Evolutionary conservation across 2,329 filamentous ascomycete species (phyloP), one percentile per base, ranked within the genome.

Genomic region (Fusarium tupiense): DNA sequence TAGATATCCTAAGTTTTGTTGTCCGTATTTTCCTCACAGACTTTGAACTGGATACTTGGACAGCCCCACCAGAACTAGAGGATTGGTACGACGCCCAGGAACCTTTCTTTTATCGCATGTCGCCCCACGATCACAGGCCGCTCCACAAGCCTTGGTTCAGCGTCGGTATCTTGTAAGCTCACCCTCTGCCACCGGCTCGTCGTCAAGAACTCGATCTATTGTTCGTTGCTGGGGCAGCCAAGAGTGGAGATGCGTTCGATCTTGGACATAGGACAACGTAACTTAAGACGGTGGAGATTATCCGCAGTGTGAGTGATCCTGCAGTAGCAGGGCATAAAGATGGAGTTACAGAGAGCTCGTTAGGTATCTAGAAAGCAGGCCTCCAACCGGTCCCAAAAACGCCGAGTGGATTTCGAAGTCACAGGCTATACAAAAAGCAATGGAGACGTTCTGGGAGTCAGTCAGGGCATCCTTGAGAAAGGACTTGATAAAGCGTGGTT

Each of bases 191-290:
- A 31, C 24, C 41, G n/a, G 47, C 52, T 60, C 35, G 37, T 38
- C 33, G 38, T 31, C 33, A 38, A 22, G 37, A 29, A 31, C 38
- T 53, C 20, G 40, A 47, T 37, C 50, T 53, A 40, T 29, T 47
- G 64, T 52, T 33, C 24, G 72, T 74, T 74, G 72, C 61, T 35
- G 47, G 54, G 66, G 65, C 69, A 67, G 69, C 47, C 33, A 40
- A 33, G 29, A 43, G 67, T 64, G 54, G 62, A 49, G 44, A 57
- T 29, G 22, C 24, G 24, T 46, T 40, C 20, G 37, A 44, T 13
- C 43, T 46, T 24, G 13, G 43, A 24, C 22, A 38, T 33, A n/a
- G 29, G 41, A 69, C 29, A 19, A 16, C 35, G 26, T 38, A 56
- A 41, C 29, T 54, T n/a, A 37, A 40, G 31, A 46, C 22, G 33